Percentiles rank a stretch among this genome's conserved stretches.
phyloP scores from a whole-genome alignment of 2,329 filamentous ascomycete genomes.

The Dothistroma septosporum region DNA sequence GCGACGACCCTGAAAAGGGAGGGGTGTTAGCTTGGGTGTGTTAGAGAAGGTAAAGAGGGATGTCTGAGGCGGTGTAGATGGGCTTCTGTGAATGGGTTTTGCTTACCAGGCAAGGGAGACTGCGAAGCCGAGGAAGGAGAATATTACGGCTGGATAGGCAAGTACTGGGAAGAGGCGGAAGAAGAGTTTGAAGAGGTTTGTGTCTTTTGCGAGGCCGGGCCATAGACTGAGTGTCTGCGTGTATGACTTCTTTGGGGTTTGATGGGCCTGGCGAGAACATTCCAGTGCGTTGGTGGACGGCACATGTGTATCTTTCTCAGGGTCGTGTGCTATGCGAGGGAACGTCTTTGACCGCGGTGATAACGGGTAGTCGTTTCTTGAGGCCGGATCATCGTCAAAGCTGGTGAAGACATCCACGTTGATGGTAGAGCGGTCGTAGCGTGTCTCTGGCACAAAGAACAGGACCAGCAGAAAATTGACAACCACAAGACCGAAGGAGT shows the following conservation, averaged over 20 bases:
- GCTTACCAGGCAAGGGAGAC: conserved; percentile 34
- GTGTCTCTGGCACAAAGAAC: conserved; percentile 38
- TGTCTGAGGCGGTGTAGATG: no score
- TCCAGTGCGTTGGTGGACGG: conserved; percentile 10
- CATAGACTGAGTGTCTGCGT: conserved; percentile 35
- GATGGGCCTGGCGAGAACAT: conserved; percentile 1
- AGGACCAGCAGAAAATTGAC: conserved; percentile 38
- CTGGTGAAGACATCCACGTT: conserved; percentile 6
- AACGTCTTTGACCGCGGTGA: neutral
- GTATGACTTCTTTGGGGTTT: conserved; percentile 34
- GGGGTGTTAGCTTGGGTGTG: no score
- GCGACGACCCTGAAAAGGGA: conserved; percentile 28
- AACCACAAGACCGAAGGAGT: conserved; percentile 31
- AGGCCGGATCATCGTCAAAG: neutral
- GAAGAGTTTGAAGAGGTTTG: conserved; percentile 36
- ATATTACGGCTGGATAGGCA: conserved; percentile 37
- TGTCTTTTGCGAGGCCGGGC: conserved; percentile 31
- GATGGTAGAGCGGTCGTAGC: conserved; percentile 29
- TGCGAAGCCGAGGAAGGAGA: conserved; percentile 38
- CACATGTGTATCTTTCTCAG: conserved; percentile 18
- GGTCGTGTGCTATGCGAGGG: neutral
- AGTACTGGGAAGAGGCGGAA: conserved; percentile 37
- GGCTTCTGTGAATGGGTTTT: no score
- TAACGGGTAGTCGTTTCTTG: conserved; percentile 13
- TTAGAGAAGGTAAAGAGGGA: no score